These are phyloP conservation scores for Tylopilus vinaceipallidus DNA, from an alignment of 768 basidiomycete genomes.

Conservation along the genomic window DNA sequence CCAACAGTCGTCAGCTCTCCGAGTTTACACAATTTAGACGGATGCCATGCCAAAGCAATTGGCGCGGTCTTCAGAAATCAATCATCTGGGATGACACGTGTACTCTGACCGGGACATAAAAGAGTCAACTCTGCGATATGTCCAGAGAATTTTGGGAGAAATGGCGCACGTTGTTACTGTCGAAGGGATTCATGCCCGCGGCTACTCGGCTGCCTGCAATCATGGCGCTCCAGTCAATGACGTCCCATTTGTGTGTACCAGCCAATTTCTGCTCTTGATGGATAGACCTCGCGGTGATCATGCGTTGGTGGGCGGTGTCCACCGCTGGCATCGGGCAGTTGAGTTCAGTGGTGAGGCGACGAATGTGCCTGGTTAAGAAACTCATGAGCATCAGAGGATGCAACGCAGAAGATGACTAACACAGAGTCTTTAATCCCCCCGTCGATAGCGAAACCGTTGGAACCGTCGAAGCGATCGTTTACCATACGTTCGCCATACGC, in stretches of 20 bases:
- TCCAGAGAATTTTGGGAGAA: background rate
- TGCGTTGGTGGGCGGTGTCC: constrained; percentile 72
- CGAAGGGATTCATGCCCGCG: constrained; percentile 58
- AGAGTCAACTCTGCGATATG: background rate
- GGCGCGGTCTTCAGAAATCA: constrained; percentile 1
- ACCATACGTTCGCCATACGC: constrained; percentile 68
- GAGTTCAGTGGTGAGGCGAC: constrained; percentile 60
- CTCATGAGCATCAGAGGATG: constrained; percentile 3
- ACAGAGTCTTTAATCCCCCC: constrained; percentile 87
- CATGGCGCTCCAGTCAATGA: constrained; percentile 81
- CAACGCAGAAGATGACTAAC: constrained; percentile 33
- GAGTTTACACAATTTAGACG: background rate
- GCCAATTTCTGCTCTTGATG: constrained; percentile 47
- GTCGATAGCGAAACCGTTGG: constrained; percentile 73
- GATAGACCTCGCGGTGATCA: constrained; percentile 75
- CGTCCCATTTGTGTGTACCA: constrained; percentile 50
- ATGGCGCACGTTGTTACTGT: constrained; percentile 32
- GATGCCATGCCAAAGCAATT: background rate
- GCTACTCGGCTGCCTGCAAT: constrained; percentile 76
- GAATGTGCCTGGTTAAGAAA: constrained; percentile 52
- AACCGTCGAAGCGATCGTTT: constrained; percentile 71
- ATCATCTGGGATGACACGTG: constrained; percentile 22
- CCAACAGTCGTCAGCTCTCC: background rate
- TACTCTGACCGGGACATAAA: constrained; percentile 6
- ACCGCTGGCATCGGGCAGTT: constrained; percentile 70